Evolutionary conservation across 129 eudicot genomes (phyloP).

Genomic region (Lonicera japonica): DNA sequence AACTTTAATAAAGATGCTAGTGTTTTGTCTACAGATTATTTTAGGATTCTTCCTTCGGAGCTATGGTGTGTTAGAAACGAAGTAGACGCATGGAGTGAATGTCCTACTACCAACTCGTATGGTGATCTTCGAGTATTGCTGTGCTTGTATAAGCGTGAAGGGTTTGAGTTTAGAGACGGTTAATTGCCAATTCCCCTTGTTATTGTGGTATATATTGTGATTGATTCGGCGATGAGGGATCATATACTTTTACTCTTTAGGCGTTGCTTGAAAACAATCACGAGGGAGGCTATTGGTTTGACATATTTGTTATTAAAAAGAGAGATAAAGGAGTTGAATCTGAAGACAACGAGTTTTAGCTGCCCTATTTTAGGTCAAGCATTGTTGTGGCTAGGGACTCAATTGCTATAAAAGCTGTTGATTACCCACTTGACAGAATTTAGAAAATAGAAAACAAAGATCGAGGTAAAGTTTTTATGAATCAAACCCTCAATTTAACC

Average conservation of each 20-base stretch:
- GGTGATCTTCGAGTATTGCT: conserved; percentile 31
- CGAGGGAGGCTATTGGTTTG: conserved; percentile 42
- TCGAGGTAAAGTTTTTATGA: too few species aligned
- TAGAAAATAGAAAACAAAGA: too few species aligned
- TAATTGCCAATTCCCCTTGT: conserved; percentile 44
- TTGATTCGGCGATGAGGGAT: conserved; percentile 53
- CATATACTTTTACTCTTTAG: conserved; percentile 55
- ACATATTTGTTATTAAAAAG: conserved; percentile 9
- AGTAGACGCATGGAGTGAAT: conserved; percentile 51
- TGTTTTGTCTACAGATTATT: conserved; percentile 1
- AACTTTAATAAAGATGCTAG: neutral
- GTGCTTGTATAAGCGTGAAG: conserved; percentile 7
- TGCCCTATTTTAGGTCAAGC: conserved; percentile 55
- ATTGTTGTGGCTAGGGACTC: conserved; percentile 55
- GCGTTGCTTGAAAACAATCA: conserved; percentile 49
- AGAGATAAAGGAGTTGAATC: conserved; percentile 10
- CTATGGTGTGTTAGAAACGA: conserved; percentile 44
- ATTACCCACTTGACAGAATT: too few species aligned
- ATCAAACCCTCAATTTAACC: too few species aligned
- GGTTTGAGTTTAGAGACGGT: conserved; percentile 39
- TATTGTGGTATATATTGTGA: conserved; percentile 64
- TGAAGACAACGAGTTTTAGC: conserved; percentile 3
- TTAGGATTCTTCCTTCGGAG: conserved; percentile 64
- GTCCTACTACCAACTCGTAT: conserved; percentile 41
- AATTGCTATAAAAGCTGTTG: conserved; percentile 51